phyloP scores from a whole-genome alignment of 345 rosid genomes.

The Moricandia arvensis region DNA sequence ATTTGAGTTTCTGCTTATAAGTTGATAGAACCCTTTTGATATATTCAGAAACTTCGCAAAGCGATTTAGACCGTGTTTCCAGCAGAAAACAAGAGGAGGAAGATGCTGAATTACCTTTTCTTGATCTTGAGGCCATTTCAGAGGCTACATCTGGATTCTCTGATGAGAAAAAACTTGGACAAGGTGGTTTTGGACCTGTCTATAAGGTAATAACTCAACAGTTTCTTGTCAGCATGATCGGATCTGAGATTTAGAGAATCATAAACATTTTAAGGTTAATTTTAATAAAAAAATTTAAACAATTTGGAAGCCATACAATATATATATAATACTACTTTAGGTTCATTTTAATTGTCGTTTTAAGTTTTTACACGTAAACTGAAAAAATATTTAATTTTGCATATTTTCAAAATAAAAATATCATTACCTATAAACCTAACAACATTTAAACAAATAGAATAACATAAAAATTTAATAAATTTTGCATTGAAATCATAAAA shows the following conservation, averaged over 20 bases:
- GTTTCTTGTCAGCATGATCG: not conserved
- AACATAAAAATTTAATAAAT: no score
- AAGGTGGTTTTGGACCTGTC: slow-evolving; percentile 75
- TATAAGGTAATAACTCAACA: slow-evolving; percentile 45
- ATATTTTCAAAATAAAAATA: no score
- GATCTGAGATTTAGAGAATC: not conserved
- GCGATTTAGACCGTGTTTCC: slow-evolving; percentile 16
- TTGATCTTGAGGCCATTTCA: slow-evolving; percentile 41
- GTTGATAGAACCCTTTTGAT: not conserved
- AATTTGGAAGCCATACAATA: not conserved
- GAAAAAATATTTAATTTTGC: no score
- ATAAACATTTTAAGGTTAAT: no score
- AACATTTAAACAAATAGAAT: no score
- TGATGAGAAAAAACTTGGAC: slow-evolving; percentile 52
- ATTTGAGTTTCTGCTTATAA: not conserved
- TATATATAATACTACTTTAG: no score
- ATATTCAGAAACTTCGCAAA: slow-evolving; percentile 18
- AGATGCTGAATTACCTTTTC: slow-evolving; percentile 32
- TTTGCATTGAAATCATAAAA: no score
- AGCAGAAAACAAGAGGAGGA: slow-evolving; percentile 28
- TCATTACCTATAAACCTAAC: no score
- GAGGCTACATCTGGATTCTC: slow-evolving; percentile 54
- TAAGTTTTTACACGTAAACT: no score
- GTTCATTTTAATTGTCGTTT: no score
- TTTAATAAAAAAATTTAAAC: not conserved